These are phyloP conservation scores for Aspergillus sp. DNA, from an alignment of 2,329 filamentous ascomycete genomes.

Conservation along the genomic window DNA sequence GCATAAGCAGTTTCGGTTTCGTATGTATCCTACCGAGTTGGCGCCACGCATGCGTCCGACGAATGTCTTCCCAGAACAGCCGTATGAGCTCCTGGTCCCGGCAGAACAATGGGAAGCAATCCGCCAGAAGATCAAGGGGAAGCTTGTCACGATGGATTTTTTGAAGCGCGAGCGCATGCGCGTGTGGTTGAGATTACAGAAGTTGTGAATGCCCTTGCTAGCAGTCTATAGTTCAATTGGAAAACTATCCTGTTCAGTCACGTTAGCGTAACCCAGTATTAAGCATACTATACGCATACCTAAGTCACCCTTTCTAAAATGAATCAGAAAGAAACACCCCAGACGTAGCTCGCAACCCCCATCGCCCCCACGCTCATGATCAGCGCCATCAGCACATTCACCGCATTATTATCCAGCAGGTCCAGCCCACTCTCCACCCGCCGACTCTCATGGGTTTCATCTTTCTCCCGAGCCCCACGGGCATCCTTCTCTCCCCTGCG, in stretches of 20 bases:
- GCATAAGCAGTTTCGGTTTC: conserved; percentile 14
- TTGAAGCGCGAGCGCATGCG: conserved; percentile 1
- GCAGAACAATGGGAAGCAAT: conserved; percentile 14
- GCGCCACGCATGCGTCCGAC: conserved; percentile 16
- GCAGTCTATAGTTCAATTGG: too few relatives aligned
- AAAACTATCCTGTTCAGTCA: not conserved
- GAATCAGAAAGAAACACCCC: conserved; percentile 25
- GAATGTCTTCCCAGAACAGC: conserved; percentile 18
- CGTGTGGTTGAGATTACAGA: not conserved
- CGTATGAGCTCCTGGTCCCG: conserved; percentile 14
- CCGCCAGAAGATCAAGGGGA: not conserved
- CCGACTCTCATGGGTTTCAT: conserved; percentile 53
- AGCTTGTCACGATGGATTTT: conserved; percentile 11
- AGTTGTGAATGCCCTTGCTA: not conserved
- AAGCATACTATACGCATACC: not conserved
- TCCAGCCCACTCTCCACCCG: conserved; percentile 67
- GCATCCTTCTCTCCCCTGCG: not conserved
- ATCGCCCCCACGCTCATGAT: conserved; percentile 79
- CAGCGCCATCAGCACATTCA: conserved; percentile 89
- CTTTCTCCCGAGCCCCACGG: conserved; percentile 11
- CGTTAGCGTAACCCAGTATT: not conserved
- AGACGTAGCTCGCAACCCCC: conserved; percentile 45
- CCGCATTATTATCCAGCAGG: conserved; percentile 88
- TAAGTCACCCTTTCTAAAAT: not conserved
- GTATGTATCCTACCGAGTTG: conserved; percentile 12